Conservation (phyloP, 2,329 filamentous ascomycete genomes). For the Colletotrichum eleusines region DNA sequence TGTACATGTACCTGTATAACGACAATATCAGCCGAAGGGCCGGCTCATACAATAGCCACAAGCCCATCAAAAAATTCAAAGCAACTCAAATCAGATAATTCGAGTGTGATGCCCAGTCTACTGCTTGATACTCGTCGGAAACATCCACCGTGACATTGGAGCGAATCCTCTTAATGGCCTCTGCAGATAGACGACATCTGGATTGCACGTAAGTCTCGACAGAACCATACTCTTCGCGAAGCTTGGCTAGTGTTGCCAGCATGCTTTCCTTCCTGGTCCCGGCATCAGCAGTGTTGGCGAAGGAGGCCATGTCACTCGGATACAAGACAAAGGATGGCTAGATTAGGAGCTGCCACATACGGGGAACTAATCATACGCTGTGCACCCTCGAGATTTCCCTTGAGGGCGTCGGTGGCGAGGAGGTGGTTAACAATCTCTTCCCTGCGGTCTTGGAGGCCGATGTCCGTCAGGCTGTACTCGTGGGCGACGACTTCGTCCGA, state of each 20-base stretch:
- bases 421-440: conserved; percentile 64
- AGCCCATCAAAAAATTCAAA: conserved; percentile 5
- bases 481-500: conserved; percentile 68
- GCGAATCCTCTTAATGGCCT: conserved; percentile 65
- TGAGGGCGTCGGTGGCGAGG: conserved; percentile 62
- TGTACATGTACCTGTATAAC: conserved; percentile 35
- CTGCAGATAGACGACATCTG: conserved; percentile 67
- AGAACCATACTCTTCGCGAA: conserved; percentile 71
- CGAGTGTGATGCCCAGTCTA: conserved; percentile 34
- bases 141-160: conserved; percentile 60
- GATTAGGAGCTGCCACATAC: conserved; percentile 46
- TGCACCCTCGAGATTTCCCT: conserved; percentile 58
- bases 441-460: conserved; percentile 67
- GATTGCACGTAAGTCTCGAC: conserved; percentile 72
- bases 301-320: background rate
- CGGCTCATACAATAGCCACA: background rate
- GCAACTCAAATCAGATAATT: conserved; percentile 18
- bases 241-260: conserved; percentile 63
- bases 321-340: background rate
- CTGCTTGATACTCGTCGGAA: conserved; percentile 11
- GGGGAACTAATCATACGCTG: conserved; percentile 59
- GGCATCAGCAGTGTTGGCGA: background rate
- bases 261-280: conserved; percentile 59
- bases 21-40: conserved; percentile 24
- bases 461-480: conserved; percentile 77